A percentile compares a stretch with the other conserved stretches of the same genome.
phyloP scores from a whole-genome alignment of 805 yeast species.

The Wickerhamiella allomyrinae region DNA sequence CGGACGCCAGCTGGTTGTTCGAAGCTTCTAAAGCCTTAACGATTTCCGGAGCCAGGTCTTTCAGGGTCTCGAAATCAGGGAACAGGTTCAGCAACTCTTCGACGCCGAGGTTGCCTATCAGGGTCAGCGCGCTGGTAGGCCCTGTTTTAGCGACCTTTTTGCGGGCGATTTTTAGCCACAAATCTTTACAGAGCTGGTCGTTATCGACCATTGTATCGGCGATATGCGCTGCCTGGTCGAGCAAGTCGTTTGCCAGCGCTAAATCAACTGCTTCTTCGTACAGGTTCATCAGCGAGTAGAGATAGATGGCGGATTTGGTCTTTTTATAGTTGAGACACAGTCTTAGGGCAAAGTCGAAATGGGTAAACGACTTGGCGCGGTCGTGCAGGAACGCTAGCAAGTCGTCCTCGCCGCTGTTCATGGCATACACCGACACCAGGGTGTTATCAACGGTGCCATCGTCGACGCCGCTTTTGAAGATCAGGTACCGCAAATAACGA shows the following conservation, averaged over 20 bases:
- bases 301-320: slow-evolving; percentile 50
- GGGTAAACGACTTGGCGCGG: slow-evolving; percentile 30
- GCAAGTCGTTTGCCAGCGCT: slow-evolving; percentile 47
- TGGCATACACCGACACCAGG: slow-evolving; percentile 4
- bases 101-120: slow-evolving; percentile 31
- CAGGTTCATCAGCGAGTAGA: slow-evolving; percentile 53
- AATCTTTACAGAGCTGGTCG: slow-evolving; percentile 41
- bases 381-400: slow-evolving; percentile 6
- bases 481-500: slow-evolving; percentile 43
- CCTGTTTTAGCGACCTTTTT: slow-evolving; percentile 24
- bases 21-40: slow-evolving; percentile 65
- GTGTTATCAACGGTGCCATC: slow-evolving; percentile 8
- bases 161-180: slow-evolving; percentile 59
- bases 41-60: slow-evolving; percentile 70
- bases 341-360: slow-evolving; percentile 61
- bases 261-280: slow-evolving; percentile 71
- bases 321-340: slow-evolving; percentile 48
- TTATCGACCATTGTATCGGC: slow-evolving; percentile 38
- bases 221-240: slow-evolving; percentile 42
- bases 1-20: slow-evolving; percentile 46
- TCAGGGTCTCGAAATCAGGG: slow-evolving; percentile 72
- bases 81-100: slow-evolving; percentile 74
- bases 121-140: slow-evolving; percentile 19
- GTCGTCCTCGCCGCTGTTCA: slow-evolving; percentile 3
- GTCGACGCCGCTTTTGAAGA: slow-evolving; percentile 15